A percentile compares a stretch with the other conserved stretches of the same genome.
phyloP scores from a whole-genome alignment of 2,329 filamentous ascomycete genomes.

The Penicillium sp. region DNA sequence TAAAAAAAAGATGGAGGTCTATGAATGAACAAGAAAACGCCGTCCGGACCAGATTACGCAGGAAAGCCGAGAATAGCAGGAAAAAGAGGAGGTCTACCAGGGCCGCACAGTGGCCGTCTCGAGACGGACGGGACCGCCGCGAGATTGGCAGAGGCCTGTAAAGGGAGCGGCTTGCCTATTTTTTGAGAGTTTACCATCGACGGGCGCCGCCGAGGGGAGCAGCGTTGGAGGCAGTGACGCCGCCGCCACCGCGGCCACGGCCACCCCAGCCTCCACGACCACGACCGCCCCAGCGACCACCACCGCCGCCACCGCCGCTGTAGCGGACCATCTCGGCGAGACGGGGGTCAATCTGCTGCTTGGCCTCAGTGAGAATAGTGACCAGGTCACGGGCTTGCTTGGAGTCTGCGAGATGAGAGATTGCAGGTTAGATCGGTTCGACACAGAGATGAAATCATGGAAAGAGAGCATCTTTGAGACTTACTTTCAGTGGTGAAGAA shows the following conservation, averaged over 20 bases:
- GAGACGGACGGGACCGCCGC: constrained; percentile 13
- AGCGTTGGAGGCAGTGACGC: constrained; percentile 52
- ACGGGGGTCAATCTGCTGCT: constrained; percentile 95
- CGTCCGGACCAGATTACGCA: constrained; percentile 34
- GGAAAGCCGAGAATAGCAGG: constrained; percentile 15
- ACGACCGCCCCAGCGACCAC: constrained; percentile 50
- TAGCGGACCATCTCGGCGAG: constrained; percentile 94
- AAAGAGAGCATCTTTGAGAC: constrained; percentile 38
- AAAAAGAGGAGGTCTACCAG: constrained; percentile 26
- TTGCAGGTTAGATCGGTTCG: constrained; percentile 4
- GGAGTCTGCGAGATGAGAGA: constrained; percentile 53
- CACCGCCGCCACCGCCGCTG: constrained; percentile 72
- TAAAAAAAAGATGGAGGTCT: constrained; percentile 25
- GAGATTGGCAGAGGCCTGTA: constrained; percentile 1
- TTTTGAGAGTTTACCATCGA: constrained; percentile 47
- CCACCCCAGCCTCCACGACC: constrained; percentile 58
- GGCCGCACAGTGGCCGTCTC: constrained; percentile 22
- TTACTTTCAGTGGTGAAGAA: constrained; percentile 99
- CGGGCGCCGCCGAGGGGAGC: constrained; percentile 52
- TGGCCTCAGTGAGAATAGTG: constrained; percentile 85
- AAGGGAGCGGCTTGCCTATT: neutral
- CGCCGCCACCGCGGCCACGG: constrained; percentile 51
- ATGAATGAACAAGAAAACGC: constrained; percentile 35
- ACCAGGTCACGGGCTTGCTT: constrained; percentile 97
- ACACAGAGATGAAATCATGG: neutral